phyloP scores from a whole-genome alignment of 306 rosid genomes.

The Prunus kanzakura region DNA sequence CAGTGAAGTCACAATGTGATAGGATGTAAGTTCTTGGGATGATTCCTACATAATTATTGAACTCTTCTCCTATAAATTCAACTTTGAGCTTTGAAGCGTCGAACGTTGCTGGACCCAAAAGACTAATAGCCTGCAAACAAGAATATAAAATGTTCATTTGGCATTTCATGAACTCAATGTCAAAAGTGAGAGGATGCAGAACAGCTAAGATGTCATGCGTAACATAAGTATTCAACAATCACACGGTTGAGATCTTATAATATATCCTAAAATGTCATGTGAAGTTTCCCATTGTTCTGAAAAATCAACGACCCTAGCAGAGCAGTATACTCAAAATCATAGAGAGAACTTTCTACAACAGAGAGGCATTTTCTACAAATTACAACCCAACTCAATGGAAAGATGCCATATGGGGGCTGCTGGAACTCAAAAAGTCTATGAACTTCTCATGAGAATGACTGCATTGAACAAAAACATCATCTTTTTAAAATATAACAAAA shows the following conservation, averaged over 20 bases:
- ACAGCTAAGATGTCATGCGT: too few relatives aligned
- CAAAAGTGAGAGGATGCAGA: neutral
- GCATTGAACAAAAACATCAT: neutral
- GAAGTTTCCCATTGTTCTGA: too few relatives aligned
- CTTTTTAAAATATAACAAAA: neutral
- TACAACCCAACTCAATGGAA: neutral
- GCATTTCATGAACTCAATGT: neutral
- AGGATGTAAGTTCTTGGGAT: constrained; percentile 90
- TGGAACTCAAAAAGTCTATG: neutral
- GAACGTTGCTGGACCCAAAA: constrained; percentile 80
- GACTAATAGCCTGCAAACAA: constrained; percentile 58
- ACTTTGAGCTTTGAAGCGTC: constrained; percentile 90
- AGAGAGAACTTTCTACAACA: neutral
- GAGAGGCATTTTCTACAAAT: neutral
- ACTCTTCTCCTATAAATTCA: constrained; percentile 51
- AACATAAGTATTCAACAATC: too few relatives aligned
- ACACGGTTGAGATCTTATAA: too few relatives aligned
- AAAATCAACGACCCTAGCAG: neutral
- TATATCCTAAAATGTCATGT: too few relatives aligned
- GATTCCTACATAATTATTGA: constrained; percentile 51
- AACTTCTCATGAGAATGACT: neutral
- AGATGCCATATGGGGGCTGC: neutral
- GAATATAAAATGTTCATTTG: neutral
- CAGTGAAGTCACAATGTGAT: constrained; percentile 94
- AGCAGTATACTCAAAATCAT: neutral